Base-by-base conservation (phyloP, 169 alveolate species). In the Cystoisospora suis region DNA sequence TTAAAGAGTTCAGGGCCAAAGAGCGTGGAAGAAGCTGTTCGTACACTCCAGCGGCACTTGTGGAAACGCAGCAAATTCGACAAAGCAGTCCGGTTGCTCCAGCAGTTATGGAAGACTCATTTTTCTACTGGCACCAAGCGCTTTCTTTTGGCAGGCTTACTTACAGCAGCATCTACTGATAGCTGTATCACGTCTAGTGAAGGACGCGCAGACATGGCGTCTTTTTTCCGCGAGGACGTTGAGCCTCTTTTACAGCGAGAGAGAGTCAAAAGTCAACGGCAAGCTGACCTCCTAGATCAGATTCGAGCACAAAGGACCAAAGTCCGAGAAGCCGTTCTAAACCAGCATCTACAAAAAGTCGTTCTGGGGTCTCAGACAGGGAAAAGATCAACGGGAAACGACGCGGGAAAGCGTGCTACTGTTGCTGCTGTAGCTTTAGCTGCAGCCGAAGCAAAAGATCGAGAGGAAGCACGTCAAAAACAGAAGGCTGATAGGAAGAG, bases 381-480 rank as follows among this genome's bases (percentile, higher is more conserved):
- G 42, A 20, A 20, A 12, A 49, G 61, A 1, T 29, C 53, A 47
- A 29, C 34, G 56, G 46, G 70, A 4, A 29, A 56, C 0, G 56
- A 38, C 45, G 38, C 83, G 15, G 83, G 83, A 5, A 72, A 9
- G 46, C 53, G 38, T 32, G 49, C 88, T 29, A 47, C 88, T 29
- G 88, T 36, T 15, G 88, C 47, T 27, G 88, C 75, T 32, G 88
- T 47, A 3, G 88, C 88, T n/a, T 45, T n/a, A 17, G 88, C 88
- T 15, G 88, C 88, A 17, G 88, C 88, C 4, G 87, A 77, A 7
- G 29, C 38, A 42, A 27, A 53, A 75, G 56, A 9, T 45, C 75
- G 29, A 53, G 77, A 2, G 29, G 38, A 1, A 20, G 40, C 9
- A 75, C 36, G 34, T 2, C 88, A 36, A 36, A 0, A 45, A 32